Evolutionary conservation across 768 basidiomycete genomes (phyloP).

Genomic region (Auricularia cornea): DNA sequence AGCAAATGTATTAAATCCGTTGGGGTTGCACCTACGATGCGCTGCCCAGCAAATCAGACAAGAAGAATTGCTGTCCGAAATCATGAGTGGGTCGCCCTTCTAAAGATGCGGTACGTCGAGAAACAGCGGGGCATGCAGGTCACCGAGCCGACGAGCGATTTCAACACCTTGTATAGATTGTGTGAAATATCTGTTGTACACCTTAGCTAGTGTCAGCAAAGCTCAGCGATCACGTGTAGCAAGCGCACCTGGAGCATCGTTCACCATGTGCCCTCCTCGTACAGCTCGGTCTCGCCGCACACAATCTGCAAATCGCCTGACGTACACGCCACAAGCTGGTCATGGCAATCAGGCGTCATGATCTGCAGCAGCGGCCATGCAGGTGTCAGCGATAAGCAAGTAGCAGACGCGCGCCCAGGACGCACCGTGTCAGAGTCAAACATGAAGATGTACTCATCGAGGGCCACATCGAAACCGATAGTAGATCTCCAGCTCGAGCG

Average conservation of each 20-base stretch:
- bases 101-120: too few species aligned
- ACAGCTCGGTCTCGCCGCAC: slow-evolving; percentile 88
- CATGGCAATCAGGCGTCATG: slow-evolving; percentile 83
- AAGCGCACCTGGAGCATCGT: slow-evolving; percentile 84
- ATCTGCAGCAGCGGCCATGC: slow-evolving; percentile 39
- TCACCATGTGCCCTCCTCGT: slow-evolving; percentile 94
- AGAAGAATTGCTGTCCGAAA: too few species aligned
- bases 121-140: too few species aligned
- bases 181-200: too few species aligned
- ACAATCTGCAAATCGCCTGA: slow-evolving; percentile 84
- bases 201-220: too few species aligned
- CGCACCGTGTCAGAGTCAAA: slow-evolving; percentile 90
- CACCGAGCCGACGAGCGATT: too few species aligned
- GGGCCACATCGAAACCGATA: slow-evolving; percentile 95
- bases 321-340: slow-evolving; percentile 79
- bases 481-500: slow-evolving; percentile 87
- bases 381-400: not conserved
- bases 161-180: too few species aligned
- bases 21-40: too few species aligned
- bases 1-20: too few species aligned
- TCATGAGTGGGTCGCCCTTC: too few species aligned
- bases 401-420: slow-evolving; percentile 3
- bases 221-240: too few species aligned
- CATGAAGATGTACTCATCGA: slow-evolving; percentile 96
- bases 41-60: too few species aligned